These are phyloP conservation scores for Metschnikowia hibisci DNA, from an alignment of 805 yeast species.

Conservation along the genomic window DNA sequence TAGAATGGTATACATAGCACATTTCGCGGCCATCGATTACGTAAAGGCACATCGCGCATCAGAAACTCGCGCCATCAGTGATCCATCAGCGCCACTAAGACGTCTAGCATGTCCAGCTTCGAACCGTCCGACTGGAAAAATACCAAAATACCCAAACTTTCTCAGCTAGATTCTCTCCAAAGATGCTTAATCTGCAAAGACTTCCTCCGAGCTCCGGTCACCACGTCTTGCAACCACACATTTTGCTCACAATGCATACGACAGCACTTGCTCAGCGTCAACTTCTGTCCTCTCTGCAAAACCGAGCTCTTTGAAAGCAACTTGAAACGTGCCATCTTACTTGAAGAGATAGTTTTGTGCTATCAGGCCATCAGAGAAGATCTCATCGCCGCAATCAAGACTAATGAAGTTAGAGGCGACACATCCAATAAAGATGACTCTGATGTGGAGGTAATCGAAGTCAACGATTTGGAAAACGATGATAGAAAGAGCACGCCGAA, in stretches of 20 bases:
- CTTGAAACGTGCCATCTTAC: conserved; percentile 57
- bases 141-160: conserved; percentile 52
- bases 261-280: conserved; percentile 54
- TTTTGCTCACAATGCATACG: conserved; percentile 88
- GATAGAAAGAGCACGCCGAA: not conserved
- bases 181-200: conserved; percentile 90
- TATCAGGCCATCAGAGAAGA: conserved; percentile 26
- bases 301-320: conserved; percentile 66
- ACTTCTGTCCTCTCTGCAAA: conserved; percentile 76
- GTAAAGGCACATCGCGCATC: conserved; percentile 1
- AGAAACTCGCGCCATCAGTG: conserved; percentile 3
- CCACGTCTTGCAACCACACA: conserved; percentile 83
- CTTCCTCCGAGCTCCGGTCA: conserved; percentile 70
- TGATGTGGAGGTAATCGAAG: conserved; percentile 16
- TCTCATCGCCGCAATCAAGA: conserved; percentile 10
- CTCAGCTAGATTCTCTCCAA: conserved; percentile 63
- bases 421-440: not conserved
- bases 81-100: not conserved
- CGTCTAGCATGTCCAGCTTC: conserved; percentile 5
- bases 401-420: not conserved
- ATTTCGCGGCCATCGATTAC: conserved; percentile 1
- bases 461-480: conserved; percentile 11
- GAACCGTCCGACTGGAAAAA: conserved; percentile 72
- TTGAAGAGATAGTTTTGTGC: conserved; percentile 68
- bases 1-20: not conserved